Conservation (phyloP, 1,284 basidiomycete species). For the Paramarasmius palmivorus region DNA sequence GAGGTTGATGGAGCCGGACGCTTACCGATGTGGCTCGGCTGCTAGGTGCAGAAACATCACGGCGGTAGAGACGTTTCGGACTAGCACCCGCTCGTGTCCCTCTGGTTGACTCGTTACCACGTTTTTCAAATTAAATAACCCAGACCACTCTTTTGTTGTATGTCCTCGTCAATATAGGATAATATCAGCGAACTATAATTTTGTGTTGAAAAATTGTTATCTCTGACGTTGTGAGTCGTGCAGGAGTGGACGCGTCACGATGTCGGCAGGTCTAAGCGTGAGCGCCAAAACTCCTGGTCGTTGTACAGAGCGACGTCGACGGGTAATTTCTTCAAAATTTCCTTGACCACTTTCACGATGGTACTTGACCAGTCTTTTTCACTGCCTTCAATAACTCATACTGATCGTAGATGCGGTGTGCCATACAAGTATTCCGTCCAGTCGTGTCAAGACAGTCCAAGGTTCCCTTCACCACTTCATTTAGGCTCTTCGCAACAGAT, state of each 20-base stretch:
- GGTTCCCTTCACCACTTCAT: neutral
- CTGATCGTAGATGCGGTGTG: neutral
- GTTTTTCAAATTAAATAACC: constrained; percentile 8
- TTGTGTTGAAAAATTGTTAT: neutral
- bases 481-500: neutral
- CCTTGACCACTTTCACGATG: too few species aligned
- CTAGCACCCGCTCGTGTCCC: neutral
- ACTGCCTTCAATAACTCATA: too few species aligned
- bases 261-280: neutral
- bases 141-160: constrained; percentile 4
- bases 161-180: neutral
- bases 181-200: neutral
- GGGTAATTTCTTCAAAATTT: too few species aligned
- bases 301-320: too few species aligned
- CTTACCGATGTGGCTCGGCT: too few species aligned
- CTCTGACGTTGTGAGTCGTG: neutral
- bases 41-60: neutral
- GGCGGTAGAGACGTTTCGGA: neutral
- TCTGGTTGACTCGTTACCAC: neutral
- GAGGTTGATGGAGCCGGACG: too few species aligned
- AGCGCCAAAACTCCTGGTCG: neutral
- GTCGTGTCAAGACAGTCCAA: neutral
- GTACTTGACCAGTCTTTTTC: too few species aligned
- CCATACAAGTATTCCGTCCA: neutral
- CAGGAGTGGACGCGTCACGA: neutral